Percentiles rank a stretch among this genome's conserved stretches.
Conservation (phyloP, 1,139 yeast genomes). For the Pichia sp. region DNA sequence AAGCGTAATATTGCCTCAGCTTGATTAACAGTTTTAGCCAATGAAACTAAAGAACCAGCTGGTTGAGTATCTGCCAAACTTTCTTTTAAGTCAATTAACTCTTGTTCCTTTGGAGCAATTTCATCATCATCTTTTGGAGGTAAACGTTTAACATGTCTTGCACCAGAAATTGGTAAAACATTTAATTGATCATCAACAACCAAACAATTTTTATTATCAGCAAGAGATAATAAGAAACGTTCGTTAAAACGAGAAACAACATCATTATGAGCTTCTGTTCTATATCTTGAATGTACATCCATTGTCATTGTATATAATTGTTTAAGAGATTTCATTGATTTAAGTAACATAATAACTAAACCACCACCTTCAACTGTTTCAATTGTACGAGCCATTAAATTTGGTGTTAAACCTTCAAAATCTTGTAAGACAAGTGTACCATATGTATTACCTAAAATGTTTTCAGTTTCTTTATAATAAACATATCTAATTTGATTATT, state of each 20-base stretch:
- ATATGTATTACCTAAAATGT: slow-evolving; percentile 93
- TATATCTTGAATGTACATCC: slow-evolving; percentile 93
- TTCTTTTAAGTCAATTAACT: slow-evolving; percentile 67
- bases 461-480: slow-evolving; percentile 94
- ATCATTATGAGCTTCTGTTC: slow-evolving; percentile 96
- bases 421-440: slow-evolving; percentile 98
- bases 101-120: slow-evolving; percentile 54
- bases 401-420: slow-evolving; percentile 94
- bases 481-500: slow-evolving; percentile 93
- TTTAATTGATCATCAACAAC: slow-evolving; percentile 96
- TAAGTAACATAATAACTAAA: slow-evolving; percentile 77
- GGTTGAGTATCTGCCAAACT: slow-evolving; percentile 88
- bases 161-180: slow-evolving; percentile 94
- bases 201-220: slow-evolving; percentile 77
- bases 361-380: slow-evolving; percentile 99
- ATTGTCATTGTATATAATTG: slow-evolving; percentile 95
- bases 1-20: slow-evolving; percentile 93
- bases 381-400: slow-evolving; percentile 88
- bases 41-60: slow-evolving; percentile 77
- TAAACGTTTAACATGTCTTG: slow-evolving; percentile 74
- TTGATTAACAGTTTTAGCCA: slow-evolving; percentile 86
- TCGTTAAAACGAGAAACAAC: slow-evolving; percentile 97
- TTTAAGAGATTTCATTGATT: slow-evolving; percentile 89
- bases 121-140: slow-evolving; percentile 69
- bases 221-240: slow-evolving; percentile 82